phyloP scores from a whole-genome alignment of 495 filamentous ascomycete species.

The Xylaria castorea region DNA sequence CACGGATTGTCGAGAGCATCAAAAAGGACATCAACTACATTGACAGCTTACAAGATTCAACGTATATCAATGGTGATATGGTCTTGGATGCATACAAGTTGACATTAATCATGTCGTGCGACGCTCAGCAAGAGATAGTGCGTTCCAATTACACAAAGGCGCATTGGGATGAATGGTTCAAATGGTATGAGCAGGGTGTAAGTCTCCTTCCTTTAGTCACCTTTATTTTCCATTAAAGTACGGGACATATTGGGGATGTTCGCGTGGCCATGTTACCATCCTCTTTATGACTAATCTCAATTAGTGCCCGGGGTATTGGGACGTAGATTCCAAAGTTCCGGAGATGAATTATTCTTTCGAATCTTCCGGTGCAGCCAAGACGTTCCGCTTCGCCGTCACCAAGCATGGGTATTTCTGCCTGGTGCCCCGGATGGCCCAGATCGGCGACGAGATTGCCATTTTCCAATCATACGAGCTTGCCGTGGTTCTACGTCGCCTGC shows the following conservation, averaged over 20 bases:
- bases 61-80: slow-evolving; percentile 27
- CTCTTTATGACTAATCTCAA: neutral
- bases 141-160: slow-evolving; percentile 17
- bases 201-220: neutral
- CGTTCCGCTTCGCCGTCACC: slow-evolving; percentile 34
- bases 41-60: neutral
- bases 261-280: neutral
- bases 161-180: slow-evolving; percentile 28
- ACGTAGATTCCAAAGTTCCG: slow-evolving; percentile 1
- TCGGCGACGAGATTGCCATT: slow-evolving; percentile 32
- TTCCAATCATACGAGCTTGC: slow-evolving; percentile 27
- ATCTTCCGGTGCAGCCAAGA: slow-evolving; percentile 18
- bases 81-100: slow-evolving; percentile 29
- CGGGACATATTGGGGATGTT: neutral
- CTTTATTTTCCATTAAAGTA: neutral
- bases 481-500: slow-evolving; percentile 29
- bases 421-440: slow-evolving; percentile 26
- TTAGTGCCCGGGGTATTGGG: slow-evolving; percentile 22
- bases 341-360: slow-evolving; percentile 27
- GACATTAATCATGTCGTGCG: slow-evolving; percentile 26
- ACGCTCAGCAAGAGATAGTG: slow-evolving; percentile 24
- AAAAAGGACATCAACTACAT: slow-evolving; percentile 24
- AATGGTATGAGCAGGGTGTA: slow-evolving; percentile 22
- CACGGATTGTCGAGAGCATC: slow-evolving; percentile 17
- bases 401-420: slow-evolving; percentile 35